Evolutionary conservation across 371 early-diverging fungal species (phyloP).

Genomic region (Vairimorpha necatrix): DNA sequence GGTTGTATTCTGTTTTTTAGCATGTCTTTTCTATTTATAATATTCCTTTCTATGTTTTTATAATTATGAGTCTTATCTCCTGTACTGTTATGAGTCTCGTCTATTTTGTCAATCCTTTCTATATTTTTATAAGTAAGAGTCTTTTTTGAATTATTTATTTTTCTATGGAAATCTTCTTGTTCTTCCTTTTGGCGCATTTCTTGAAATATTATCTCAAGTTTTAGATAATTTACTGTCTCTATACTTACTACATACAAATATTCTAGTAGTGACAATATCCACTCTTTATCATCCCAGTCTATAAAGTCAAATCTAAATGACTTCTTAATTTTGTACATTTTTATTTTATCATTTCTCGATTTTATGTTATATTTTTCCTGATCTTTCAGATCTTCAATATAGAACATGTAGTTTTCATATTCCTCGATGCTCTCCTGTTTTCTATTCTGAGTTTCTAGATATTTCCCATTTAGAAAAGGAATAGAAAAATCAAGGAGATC

Average conservation of each 20-base stretch:
- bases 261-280: slow-evolving; percentile 18
- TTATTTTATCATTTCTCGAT: slow-evolving; percentile 21
- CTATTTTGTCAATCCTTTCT: not conserved
- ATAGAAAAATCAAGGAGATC: not conserved
- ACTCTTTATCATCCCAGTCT: slow-evolving; percentile 47
- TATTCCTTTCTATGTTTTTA: not conserved
- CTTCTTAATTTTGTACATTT: slow-evolving; percentile 6
- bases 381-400: not conserved
- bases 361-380: not conserved
- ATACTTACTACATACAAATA: slow-evolving; percentile 43
- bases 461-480: not conserved
- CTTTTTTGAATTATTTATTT: not conserved
- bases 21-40: not conserved
- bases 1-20: slow-evolving; percentile 41
- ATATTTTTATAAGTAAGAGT: not conserved
- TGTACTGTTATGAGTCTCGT: not conserved
- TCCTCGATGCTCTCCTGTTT: not conserved
- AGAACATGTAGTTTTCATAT: not conserved
- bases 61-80: not conserved
- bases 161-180: not conserved
- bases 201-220: slow-evolving; percentile 9
- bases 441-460: not conserved
- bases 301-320: slow-evolving; percentile 21
- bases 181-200: not conserved
- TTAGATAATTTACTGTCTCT: slow-evolving; percentile 16